Evolutionary conservation across 495 filamentous ascomycete species (phyloP), one percentile per base, ranked within the genome.

Genomic region (Penicillium atrosanguineum): DNA sequence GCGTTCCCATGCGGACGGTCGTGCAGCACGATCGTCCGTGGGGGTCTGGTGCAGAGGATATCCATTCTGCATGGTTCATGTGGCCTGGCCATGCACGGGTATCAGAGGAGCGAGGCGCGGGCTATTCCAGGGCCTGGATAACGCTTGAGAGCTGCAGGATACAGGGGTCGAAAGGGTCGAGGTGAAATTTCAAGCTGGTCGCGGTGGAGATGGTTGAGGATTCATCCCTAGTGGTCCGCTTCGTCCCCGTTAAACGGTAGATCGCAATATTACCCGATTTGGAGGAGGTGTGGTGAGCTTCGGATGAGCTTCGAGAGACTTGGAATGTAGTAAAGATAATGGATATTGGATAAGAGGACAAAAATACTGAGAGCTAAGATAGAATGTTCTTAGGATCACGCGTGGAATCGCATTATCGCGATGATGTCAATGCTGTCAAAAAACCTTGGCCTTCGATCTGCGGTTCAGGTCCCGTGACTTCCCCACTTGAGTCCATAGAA

Each of bases 11-110:
- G 20, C 15, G n/a, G 60, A 57, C 38, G 41, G 40, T 19, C 26
- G 1, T 8, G 37, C 38, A 26, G 45, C 28, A 26, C 37, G 28
- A 19, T 53, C 45, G n/a, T 45, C 50, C 40, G 18, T 40, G 41
- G 43, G n/a, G 36, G 31, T 54, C 44, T 46, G 40, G 14, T 19
- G 39, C 19, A 36, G 43, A 16, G 52, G 29, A 45, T 46, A 53
- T 46, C 55, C 63, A 61, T 64, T 54, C 48, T 55, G 52, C 63
- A 67, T 64, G 1, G 37, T 50, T 62, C 38, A 42, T 25, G 36
- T 37, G 34, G 52, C 47, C 36, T 26, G 21, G 25, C 48, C 42
- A 46, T 45, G 23, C n/a, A 43, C 48, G 48, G 7, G 29, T 19
- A 50, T 25, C 6, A 40, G 40, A 29, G n/a, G n/a, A 41, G 38